Base-by-base conservation (phyloP, 202 grass and related monocot genomes). In the Carex sylvatica region DNA sequence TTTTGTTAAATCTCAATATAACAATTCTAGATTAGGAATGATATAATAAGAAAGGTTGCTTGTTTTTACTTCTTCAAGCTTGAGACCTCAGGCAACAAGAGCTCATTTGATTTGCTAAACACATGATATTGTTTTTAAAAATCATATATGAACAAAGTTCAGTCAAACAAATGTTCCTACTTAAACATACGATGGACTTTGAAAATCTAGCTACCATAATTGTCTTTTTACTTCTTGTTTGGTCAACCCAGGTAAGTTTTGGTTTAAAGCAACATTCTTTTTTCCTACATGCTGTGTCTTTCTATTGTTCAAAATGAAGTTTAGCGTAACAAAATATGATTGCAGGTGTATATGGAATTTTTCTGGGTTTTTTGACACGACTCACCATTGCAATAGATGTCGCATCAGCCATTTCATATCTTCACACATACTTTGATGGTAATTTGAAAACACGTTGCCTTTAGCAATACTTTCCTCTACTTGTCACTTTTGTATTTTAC, bases 361-460 rank as follows among this genome's bases (percentile, higher is more conserved):
- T 47, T 74, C 23, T 74, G 47, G 40, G 47, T 33, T 74, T 74
- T 15, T 52, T 28, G 47, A 47, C 70, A 74, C 38, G 42, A 52
- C 70, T 74, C 20, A 52, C 0, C 70, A 52, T 74, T 74, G 70
- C 70, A 74, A 74, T 74, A 52, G 70, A 74, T 74, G 47, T 74
- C n/a, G 40, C 70, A 52, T 52, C 38, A 52, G 70, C 70, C 23
- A 52, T 74, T 74, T 74, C 70, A 74, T 52, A 52, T 74, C 70
- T 74, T 52, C 70, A 74, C 42, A 66, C 63, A 66, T 66, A 66
- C 63, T 66, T 66, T 35, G 28, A 66, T 33, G 63, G 63, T 66
- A 66, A 66, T 66, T 16, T 61, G 20, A 24, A 59, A 61, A 61
- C 59, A 24, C 20, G 11, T 55, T 15, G 9, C 59, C 56, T 10